These are phyloP conservation scores for Mucor racemosus DNA, from an alignment of 371 early-diverging fungal genomes.

Conservation along the genomic window DNA sequence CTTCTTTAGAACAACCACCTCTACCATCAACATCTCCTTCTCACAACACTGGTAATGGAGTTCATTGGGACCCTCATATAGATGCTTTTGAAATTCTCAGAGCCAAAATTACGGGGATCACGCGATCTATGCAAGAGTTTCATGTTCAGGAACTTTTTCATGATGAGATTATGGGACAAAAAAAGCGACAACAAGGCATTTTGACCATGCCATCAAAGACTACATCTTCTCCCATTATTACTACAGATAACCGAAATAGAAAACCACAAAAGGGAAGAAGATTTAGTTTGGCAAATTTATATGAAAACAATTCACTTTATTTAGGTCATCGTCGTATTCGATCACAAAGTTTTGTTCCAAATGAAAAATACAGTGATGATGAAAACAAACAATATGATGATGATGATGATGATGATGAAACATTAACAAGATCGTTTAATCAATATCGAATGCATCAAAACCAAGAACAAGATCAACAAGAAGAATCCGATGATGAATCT, in stretches of 20 bases:
- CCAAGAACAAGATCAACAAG: not conserved
- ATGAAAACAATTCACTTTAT: constrained; percentile 1
- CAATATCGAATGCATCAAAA: not conserved
- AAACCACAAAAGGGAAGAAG: constrained; percentile 1
- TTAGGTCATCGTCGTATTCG: constrained; percentile 24
- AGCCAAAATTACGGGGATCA: constrained; percentile 52
- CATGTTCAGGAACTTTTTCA: constrained; percentile 48
- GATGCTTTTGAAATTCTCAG: constrained; percentile 53
- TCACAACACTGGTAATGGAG: not conserved
- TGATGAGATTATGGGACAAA: constrained; percentile 35
- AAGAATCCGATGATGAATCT: not conserved
- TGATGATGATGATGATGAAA: not conserved
- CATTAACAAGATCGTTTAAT: not conserved
- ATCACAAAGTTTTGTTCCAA: constrained; percentile 10
- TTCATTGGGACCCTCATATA: constrained; percentile 50
- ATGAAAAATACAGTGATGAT: not conserved
- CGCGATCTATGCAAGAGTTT: constrained; percentile 53
- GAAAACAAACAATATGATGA: constrained; percentile 1
- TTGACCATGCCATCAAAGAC: not conserved
- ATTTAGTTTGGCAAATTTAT: constrained; percentile 9
- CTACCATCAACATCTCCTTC: not conserved
- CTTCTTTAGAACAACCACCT: not conserved
- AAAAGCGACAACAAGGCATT: constrained; percentile 12
- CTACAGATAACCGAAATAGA: not conserved
- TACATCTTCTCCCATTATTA: constrained; percentile 12